Evolutionary conservation across 139 green algal species (phyloP).

Genomic region (Chlamydomonas applanata): DNA sequence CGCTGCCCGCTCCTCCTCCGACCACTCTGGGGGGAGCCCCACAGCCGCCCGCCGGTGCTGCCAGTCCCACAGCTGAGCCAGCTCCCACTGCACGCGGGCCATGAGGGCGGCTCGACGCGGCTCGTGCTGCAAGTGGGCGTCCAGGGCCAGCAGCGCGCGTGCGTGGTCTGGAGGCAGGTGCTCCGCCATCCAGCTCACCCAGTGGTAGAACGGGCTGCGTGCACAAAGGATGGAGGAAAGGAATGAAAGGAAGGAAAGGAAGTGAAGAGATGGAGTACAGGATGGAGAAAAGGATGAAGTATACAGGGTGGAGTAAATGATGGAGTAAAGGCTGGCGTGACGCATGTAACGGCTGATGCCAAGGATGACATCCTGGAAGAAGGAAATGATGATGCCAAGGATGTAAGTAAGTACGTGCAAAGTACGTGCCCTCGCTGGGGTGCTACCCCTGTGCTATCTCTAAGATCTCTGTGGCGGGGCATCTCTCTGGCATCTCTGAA

Average conservation of each 20-base stretch:
- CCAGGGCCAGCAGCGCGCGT: conserved; percentile 8
- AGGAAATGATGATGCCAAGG: too few species aligned
- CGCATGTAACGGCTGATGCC: background rate
- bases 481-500: too few species aligned
- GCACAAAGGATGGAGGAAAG: background rate
- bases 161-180: conserved; percentile 22
- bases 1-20: background rate
- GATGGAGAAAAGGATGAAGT: background rate
- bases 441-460: too few species aligned
- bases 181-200: conserved; percentile 19
- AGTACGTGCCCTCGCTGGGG: background rate
- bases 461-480: too few species aligned
- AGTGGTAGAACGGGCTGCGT: conserved; percentile 23
- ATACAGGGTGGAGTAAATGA: background rate
- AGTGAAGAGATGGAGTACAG: background rate
- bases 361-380: background rate
- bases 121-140: conserved; percentile 1
- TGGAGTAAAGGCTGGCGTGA: background rate
- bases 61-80: conserved; percentile 36
- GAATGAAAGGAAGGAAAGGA: too few species aligned
- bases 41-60: conserved; percentile 26
- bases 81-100: conserved; percentile 19
- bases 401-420: too few species aligned
- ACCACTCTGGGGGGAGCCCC: conserved; percentile 21
- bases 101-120: background rate